Conservation (phyloP, 2,329 filamentous ascomycete genomes). For the Coniochaeta sp. region DNA sequence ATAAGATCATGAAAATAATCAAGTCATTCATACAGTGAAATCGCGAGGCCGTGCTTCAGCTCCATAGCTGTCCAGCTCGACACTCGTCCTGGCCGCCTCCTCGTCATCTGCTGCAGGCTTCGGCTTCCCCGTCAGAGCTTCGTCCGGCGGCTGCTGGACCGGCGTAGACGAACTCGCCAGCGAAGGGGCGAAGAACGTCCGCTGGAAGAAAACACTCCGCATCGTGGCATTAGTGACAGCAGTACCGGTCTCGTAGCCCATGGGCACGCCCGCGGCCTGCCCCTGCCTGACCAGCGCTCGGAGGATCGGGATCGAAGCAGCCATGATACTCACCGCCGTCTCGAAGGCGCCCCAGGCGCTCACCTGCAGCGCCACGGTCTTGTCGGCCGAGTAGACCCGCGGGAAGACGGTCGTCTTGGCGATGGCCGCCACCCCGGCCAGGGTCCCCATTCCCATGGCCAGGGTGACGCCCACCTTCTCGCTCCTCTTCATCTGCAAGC, state of each 20-base stretch:
- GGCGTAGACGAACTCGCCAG: neutral
- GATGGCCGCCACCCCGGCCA: neutral
- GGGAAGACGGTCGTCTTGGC: neutral
- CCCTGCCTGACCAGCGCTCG: neutral
- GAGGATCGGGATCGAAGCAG: neutral
- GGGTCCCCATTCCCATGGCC: neutral
- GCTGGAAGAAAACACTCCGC: neutral
- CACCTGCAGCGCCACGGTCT: neutral
- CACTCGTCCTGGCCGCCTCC: neutral
- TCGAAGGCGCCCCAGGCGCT: neutral
- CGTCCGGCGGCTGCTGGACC: neutral
- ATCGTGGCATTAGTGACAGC: neutral
- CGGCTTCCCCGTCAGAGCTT: neutral
- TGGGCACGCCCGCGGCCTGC: neutral
- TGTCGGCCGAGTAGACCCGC: neutral
- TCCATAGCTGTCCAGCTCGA: neutral
- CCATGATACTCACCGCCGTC: neutral
- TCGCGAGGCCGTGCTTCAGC: neutral
- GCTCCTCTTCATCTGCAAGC: neutral
- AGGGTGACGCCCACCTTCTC: constrained; percentile 2
- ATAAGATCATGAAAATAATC: neutral
- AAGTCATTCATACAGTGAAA: neutral
- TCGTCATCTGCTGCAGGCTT: neutral
- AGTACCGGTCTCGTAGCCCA: neutral
- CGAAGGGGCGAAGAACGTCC: neutral